Percentiles rank a stretch among this genome's conserved stretches.
phyloP scores from a whole-genome alignment of 768 basidiomycete species.

The Boletus reticulatus region DNA sequence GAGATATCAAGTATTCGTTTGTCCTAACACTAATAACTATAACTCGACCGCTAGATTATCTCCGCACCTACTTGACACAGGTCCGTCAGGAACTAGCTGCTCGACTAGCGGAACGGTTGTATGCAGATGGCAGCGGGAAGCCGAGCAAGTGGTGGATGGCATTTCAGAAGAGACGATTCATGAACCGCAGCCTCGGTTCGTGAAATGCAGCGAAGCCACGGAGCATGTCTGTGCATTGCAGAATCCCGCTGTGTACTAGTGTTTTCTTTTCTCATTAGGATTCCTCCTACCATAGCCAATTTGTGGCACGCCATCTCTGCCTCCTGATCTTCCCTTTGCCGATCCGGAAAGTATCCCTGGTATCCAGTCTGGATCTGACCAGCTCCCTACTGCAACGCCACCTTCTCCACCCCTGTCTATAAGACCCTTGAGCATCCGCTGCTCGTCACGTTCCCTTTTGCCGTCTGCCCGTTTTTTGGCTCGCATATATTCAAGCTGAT shows the following conservation, averaged over 20 bases:
- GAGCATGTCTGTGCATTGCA: constrained; percentile 15
- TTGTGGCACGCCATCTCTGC: constrained; percentile 69
- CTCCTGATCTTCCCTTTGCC: constrained; percentile 63
- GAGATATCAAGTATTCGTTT: constrained; percentile 16
- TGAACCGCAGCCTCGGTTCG: constrained; percentile 84
- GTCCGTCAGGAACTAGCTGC: constrained; percentile 89
- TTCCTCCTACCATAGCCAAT: constrained; percentile 89
- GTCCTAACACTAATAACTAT: constrained; percentile 12
- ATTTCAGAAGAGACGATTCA: constrained; percentile 96
- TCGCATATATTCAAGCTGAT: constrained; percentile 83
- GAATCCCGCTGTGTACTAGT: constrained; percentile 21
- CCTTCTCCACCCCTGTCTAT: constrained; percentile 49
- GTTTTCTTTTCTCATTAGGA: constrained; percentile 77
- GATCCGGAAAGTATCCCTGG: constrained; percentile 73
- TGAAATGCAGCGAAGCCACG: constrained; percentile 29
- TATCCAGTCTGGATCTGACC: constrained; percentile 96
- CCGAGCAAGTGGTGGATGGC: constrained; percentile 99
- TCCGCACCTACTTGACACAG: constrained; percentile 90
- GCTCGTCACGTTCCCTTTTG: constrained; percentile 73
- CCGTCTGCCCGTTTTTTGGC: constrained; percentile 78
- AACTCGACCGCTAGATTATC: constrained; percentile 61
- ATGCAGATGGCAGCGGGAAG: constrained; percentile 89
- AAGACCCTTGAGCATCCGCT: constrained; percentile 59
- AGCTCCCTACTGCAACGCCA: constrained; percentile 62
- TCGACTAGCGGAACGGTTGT: constrained; percentile 83